Evolutionary conservation across 2,329 filamentous ascomycete species (phyloP).

Genomic region (Periconia digitata): DNA sequence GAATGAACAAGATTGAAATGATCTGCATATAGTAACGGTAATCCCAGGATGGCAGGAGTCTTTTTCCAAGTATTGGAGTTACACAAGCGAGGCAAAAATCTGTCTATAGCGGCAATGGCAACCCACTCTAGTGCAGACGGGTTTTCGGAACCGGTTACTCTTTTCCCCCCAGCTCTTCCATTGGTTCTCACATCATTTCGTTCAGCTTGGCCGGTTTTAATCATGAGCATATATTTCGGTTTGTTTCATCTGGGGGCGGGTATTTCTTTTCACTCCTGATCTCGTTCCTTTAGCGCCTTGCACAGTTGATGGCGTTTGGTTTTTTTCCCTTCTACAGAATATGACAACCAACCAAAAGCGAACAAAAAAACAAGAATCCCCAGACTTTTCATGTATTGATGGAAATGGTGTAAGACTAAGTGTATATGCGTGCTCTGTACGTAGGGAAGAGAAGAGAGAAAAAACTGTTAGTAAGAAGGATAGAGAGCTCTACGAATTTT

Average conservation of each 20-base stretch:
- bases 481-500: no score
- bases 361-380: background rate
- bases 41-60: background rate
- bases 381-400: background rate
- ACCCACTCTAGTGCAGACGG: conserved; percentile 18
- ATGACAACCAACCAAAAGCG: no score
- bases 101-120: no score
- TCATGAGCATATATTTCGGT: background rate
- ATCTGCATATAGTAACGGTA: background rate
- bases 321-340: no score
- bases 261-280: background rate
- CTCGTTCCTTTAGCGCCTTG: no score
- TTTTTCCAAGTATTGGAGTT: background rate
- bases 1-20: background rate
- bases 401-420: background rate
- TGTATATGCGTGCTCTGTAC: background rate
- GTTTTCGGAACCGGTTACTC: background rate
- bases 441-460: background rate
- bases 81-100: background rate
- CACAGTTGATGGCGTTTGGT: no score
- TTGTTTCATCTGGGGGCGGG: no score
- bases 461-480: background rate
- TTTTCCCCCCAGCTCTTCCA: background rate
- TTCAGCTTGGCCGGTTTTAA: background rate
- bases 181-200: background rate